phyloP scores from a whole-genome alignment of 2,329 filamentous ascomycete species.

The Colletotrichum shisoi region DNA sequence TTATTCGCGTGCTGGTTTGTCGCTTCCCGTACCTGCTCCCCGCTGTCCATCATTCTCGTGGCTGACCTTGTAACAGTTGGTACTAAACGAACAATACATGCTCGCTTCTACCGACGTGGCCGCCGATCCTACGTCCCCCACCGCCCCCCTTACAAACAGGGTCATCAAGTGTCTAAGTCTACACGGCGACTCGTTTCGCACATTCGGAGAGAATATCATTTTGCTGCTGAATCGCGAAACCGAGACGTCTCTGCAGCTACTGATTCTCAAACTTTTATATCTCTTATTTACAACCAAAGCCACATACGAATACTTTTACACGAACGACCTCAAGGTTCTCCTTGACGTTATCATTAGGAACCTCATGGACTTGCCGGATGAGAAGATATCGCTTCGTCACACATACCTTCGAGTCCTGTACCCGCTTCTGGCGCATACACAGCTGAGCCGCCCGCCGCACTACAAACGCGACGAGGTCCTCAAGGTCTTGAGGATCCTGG shows the following conservation, averaged over 20 bases:
- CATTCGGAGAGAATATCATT: constrained; percentile 97
- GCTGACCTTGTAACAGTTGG: constrained; percentile 66
- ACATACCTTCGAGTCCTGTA: constrained; percentile 94
- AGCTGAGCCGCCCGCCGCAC: constrained; percentile 83
- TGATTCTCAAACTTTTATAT: constrained; percentile 96
- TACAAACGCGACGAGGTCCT: constrained; percentile 91
- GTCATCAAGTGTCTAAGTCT: constrained; percentile 90
- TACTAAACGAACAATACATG: constrained; percentile 99
- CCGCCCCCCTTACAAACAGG: constrained; percentile 78
- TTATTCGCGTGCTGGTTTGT: constrained; percentile 87
- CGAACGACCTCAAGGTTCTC: constrained; percentile 92
- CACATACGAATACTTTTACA: constrained; percentile 98
- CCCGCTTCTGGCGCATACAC: constrained; percentile 88
- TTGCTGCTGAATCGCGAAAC: constrained; percentile 92
- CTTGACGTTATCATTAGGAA: constrained; percentile 97
- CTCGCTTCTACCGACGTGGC: constrained; percentile 69
- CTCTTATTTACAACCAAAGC: constrained; percentile 90
- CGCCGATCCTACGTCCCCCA: constrained; percentile 50
- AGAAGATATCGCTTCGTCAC: constrained; percentile 78
- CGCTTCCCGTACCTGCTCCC: constrained; percentile 3
- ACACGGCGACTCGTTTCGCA: constrained; percentile 82
- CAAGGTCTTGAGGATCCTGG: constrained; percentile 76
- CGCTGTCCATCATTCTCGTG: constrained; percentile 36
- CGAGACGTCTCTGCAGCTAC: constrained; percentile 89
- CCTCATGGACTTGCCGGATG: constrained; percentile 91